Base-by-base conservation (phyloP, 306 rosid genomes). In the Castanea crenata region DNA sequence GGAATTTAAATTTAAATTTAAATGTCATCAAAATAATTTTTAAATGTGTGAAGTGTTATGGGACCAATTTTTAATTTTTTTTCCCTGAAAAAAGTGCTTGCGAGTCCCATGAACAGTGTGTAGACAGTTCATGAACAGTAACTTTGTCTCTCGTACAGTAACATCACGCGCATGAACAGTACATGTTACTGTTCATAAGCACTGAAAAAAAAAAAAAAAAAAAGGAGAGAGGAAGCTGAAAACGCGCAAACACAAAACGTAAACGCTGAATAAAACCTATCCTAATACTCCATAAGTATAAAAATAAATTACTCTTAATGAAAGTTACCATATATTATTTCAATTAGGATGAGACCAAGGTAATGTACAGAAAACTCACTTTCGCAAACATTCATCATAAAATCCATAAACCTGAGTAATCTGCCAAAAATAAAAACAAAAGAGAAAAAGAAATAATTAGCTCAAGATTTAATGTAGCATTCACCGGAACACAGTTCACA, bases 381-480 rank as follows among this genome's bases (percentile, higher is more conserved):
- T 92, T 73, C 97, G 83, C 49, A 93, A 88, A 81, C 98, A 93
- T 81, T 93, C 98, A 85, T 93, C 97, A n/a, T 93, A 93, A 85
- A 93, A 93, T 65, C 98, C 98, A 85, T 93, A 93, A 58, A 93
- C 97, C 86, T 93, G 97, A 84, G 98, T 93, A 77, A 93, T 93
- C 98, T 93, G 96, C 85, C 63, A 55, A 74, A 76, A 68, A 61
- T 55, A 71, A 69, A 64, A 49, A 20, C 23, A 51, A 57, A 61
- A 72, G n/a, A 18, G 38, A 44, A 44, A 73, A 18, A 41, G 32
- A 71, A 79, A 86, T n/a, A 80, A 68, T 86, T 73, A 86, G 88
- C 55, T 73, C 71, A 78, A 35, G 23, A 64, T 32, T 54, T 76
- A 13, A 59, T 54, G 41, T 46, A 85, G 20, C 69, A 78, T 51